A percentile compares a stretch with the other conserved stretches of the same genome.
phyloP scores from a whole-genome alignment of 331 rosid genomes.

The Saraca asoca region DNA sequence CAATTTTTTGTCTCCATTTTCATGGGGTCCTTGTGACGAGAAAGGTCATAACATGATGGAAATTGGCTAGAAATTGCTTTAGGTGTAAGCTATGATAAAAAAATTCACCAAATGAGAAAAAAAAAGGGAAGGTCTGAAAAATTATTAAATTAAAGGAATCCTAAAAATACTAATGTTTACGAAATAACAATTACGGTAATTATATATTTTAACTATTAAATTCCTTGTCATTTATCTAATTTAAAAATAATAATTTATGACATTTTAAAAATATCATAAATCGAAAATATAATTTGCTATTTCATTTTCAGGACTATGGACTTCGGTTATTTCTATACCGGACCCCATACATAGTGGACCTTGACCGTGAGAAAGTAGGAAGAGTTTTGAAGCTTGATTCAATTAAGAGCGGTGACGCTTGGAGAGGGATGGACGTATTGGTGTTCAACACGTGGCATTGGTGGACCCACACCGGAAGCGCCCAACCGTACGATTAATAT shows the following conservation, averaged over 20 bases:
- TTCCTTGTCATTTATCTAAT: no score
- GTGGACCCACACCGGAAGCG: slow-evolving; percentile 91
- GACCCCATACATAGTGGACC: slow-evolving; percentile 74
- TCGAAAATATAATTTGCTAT: no score
- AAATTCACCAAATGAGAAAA: neutral
- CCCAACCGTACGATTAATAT: slow-evolving; percentile 77
- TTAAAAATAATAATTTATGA: no score
- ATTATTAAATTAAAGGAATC: no score
- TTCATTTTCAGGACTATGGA: slow-evolving; percentile 59
- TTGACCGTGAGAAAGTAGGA: slow-evolving; percentile 59
- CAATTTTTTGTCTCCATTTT: neutral
- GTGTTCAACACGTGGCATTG: slow-evolving; percentile 96
- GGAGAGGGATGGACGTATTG: slow-evolving; percentile 85
- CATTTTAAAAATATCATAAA: no score
- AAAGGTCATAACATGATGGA: slow-evolving; percentile 12
- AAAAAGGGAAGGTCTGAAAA: neutral
- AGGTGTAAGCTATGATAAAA: slow-evolving; percentile 4
- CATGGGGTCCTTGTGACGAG: neutral
- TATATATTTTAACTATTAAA: no score
- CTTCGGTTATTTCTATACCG: slow-evolving; percentile 60
- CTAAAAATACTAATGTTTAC: no score
- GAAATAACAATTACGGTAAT: no score
- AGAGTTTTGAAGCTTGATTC: slow-evolving; percentile 75
- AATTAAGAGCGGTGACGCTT: slow-evolving; percentile 65
- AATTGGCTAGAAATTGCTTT: slow-evolving; percentile 20